Evolutionary conservation across 495 filamentous ascomycete genomes (phyloP).

Genomic region (Xylaria palmicola): DNA sequence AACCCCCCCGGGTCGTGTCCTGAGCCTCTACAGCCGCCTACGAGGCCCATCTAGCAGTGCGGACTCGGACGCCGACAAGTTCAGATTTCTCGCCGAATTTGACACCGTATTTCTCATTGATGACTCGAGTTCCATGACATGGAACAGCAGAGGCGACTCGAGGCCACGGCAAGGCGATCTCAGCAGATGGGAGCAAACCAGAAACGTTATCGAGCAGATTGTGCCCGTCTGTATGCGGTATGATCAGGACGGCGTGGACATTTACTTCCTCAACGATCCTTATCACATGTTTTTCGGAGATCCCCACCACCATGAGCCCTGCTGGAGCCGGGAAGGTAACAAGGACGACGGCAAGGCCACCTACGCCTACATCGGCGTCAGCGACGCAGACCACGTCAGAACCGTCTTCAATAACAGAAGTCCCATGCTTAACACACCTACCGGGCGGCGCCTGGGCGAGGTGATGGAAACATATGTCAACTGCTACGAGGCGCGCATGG

Average conservation of each 20-base stretch:
- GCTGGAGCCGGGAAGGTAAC: not conserved
- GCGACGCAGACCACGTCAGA: constrained; percentile 49
- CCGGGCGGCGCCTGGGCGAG: constrained; percentile 67
- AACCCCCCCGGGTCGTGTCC: not conserved
- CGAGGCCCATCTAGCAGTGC: not conserved
- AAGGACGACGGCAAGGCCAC: constrained; percentile 24
- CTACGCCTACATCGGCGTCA: constrained; percentile 59
- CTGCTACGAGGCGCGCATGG: constrained; percentile 35
- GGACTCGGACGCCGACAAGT: constrained; percentile 1
- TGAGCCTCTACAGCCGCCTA: constrained; percentile 12
- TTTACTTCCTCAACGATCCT: constrained; percentile 80
- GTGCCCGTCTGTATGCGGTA: constrained; percentile 80
- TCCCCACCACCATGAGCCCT: not conserved
- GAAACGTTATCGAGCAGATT: constrained; percentile 69
- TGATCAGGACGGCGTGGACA: constrained; percentile 88
- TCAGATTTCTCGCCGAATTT: constrained; percentile 48
- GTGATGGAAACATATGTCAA: constrained; percentile 71
- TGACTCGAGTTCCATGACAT: constrained; percentile 88
- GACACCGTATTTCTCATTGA: constrained; percentile 95
- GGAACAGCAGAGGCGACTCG: not conserved
- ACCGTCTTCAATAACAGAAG: constrained; percentile 65
- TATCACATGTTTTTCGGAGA: constrained; percentile 6
- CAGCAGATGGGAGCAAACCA: constrained; percentile 71
- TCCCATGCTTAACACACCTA: constrained; percentile 70
- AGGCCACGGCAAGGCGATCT: not conserved